Evolutionary conservation across 805 yeast species (phyloP), one percentile per base, ranked within the genome.

Genomic region (Osmozyma mogii): DNA sequence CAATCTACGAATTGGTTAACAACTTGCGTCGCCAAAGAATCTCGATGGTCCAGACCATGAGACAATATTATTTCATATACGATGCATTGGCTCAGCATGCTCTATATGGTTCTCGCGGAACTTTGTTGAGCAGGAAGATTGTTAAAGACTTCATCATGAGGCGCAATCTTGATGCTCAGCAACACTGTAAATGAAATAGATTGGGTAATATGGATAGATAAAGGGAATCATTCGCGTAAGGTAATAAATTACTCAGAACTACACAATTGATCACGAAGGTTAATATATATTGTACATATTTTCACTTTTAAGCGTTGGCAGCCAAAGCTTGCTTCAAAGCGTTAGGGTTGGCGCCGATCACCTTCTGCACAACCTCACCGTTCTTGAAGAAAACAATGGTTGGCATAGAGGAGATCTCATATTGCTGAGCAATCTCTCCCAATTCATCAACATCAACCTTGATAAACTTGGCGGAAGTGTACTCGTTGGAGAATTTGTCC

Each of bases 381-480:
- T 69, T 68, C 72, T 84, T 88, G 76, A 81, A 78, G 61, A 84
- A 75, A 40, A 85, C 61, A 36, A 72, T 37, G 30, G 78, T 73
- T 56, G 79, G 79, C 78, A 73, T 72, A 22, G 76, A 58, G 28
- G 72, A 45, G 39, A 72, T 54, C 49, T 68, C 72, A 54, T 70
- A 65, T 37, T 77, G 65, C 55, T 78, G 78, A 36, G 94, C 85
- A 49, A 88, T 75, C 17, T 73, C 76, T 24, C 78, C 75, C 43
- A 84, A 70, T 57, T 78, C 78, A 55, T 92, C 97, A 40, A 88
- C 95, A 52, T 89, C 97, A 32, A 92, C 76, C 72, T 89, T 87
- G 74, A 72, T 70, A 72, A 92, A 89, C 46, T 69, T 72, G 46
- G 80, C 84, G 31, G 65, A 60, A 17, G 77, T 41, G 73, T 78